A percentile compares a stretch with the other conserved stretches of the same genome.
Evolutionary conservation across 2,329 filamentous ascomycete species (phyloP).

Genomic region (Claviceps digitariae): DNA sequence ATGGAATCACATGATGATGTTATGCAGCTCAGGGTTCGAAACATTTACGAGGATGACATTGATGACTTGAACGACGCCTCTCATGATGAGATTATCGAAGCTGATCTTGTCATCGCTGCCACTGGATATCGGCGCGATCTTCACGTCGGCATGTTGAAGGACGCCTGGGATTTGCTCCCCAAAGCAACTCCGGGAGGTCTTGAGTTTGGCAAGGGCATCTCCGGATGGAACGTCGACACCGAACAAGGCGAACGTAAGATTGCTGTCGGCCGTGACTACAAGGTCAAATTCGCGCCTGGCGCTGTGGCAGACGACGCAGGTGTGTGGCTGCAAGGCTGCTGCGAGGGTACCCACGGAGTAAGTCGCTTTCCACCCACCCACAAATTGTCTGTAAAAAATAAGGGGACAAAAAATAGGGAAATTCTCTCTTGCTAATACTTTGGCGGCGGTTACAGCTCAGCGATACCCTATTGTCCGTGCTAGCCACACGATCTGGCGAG

Average conservation of each 20-base stretch:
- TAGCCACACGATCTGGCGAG: conserved; percentile 63
- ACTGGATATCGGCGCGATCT: conserved; percentile 73
- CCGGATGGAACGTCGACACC: conserved; percentile 28
- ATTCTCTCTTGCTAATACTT: background rate
- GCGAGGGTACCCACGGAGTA: conserved; percentile 83
- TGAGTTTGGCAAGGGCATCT: conserved; percentile 21
- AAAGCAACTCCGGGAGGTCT: conserved; percentile 20
- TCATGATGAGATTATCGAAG: conserved; percentile 50
- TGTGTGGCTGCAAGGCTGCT: conserved; percentile 88
- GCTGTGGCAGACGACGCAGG: conserved; percentile 61
- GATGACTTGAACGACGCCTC: conserved; percentile 24
- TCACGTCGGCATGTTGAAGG: conserved; percentile 63
- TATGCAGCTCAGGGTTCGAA: conserved; percentile 47
- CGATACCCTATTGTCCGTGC: conserved; percentile 67
- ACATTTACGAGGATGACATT: conserved; percentile 23
- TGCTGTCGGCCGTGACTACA: conserved; percentile 65
- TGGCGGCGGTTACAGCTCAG: conserved; percentile 41
- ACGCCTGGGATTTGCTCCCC: conserved; percentile 52
- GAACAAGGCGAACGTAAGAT: conserved; percentile 35
- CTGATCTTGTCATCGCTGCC: conserved; percentile 72
- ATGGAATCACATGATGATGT: conserved; percentile 39
- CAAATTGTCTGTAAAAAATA: background rate
- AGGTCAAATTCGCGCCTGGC: conserved; percentile 54
- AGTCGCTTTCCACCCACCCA: conserved; percentile 26
- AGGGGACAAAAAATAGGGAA: background rate